Base-by-base conservation (phyloP, 352 stramenopile species). In the Pythium folliculosum region DNA sequence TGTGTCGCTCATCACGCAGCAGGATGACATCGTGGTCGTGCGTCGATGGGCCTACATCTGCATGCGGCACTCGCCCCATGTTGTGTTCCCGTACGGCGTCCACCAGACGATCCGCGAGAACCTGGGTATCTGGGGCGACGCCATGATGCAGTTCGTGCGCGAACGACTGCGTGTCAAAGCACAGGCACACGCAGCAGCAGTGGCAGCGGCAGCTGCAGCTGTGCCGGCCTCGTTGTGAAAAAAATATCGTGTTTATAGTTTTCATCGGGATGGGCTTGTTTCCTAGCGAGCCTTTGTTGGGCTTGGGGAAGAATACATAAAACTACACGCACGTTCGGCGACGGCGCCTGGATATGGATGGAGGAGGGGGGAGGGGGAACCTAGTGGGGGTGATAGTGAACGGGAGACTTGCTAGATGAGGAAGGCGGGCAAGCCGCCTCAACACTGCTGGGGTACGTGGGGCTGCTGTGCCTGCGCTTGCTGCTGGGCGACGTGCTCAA, bases 91-190 rank as follows among this genome's bases (percentile, higher is more conserved):
- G 3, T 60, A 61, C 8, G 62, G 64, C 14, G 70, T 58, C 1
- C 64, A 77, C 22, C 76, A 82, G 17, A 73, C 80, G 16, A 53
- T 80, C 0, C 77, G 75, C 10, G 80, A 88, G 61, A 72, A 70
- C 49, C 63, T 82, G 16, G 71, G 72, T 1, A 73, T 76, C 23
- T 86, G 77, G 76, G 71, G 76, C 5, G 78, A 85, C 30, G 76
- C 77, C n/a, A 84, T 86, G 69, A 59, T 84, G 45, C 71, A 77
- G 43, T 76, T 66, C 27, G 70, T 88, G 12, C 77, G 73, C 1
- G 72, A 82, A 40, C 52, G 53, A 16, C 27, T 72, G 5, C 53
- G 54, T 22, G 58, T 68, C 25, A 65, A 65, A 25, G 47, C 32
- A 13, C 58, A 65, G 10, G 47, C 53, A 12, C 38, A 19, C 10